Base-by-base conservation (phyloP, 2,329 filamentous ascomycete genomes). In the Scorias spongiosa region DNA sequence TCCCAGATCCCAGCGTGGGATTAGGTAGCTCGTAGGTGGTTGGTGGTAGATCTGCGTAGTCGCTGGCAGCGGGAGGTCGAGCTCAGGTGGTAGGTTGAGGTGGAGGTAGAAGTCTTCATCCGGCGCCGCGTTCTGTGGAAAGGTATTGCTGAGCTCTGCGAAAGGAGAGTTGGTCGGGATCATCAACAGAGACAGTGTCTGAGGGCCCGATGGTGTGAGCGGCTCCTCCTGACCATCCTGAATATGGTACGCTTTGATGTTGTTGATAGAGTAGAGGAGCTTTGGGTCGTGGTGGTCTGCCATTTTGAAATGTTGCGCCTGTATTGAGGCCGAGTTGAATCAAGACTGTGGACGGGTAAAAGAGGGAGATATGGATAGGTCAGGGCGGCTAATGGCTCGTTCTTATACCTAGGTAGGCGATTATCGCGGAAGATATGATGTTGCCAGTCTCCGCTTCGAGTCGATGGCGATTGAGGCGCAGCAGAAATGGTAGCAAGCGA, bases 11-110 rank as follows among this genome's bases (percentile, higher is more conserved):
- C 89, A 95, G 51, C 89, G 80, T 12, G 91, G 91, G 49, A 98
- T 94, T 40, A 96, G 71, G 59, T 96, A 96, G 68, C 85, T 93
- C 50, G 74, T 78, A 0, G 89, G 89, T 6, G 88, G 87, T 65
- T 96, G 86, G 63, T 94, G 87, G 66, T 94, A 96, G 61, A 98
- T 91, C 62, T 96, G 89, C 0, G 91, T 96, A 0, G 88, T 96
- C 14, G 89, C 89, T 10, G 91, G 91, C 11, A 96, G 73, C 5
- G 91, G 85, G 5, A 96, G 76, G 56, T 96, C 89, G 54, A 98
- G 78, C 70, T 95, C 89, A 15, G 89, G 89, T 11, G 89, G 88
- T 9, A 96, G 78, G 57, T 95, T 87, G 18, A 98, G 76, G 63
- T 96, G 89, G 5, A 98, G 78, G 62, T 96, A 96, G 67, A 95